Conservation (phyloP, 345 rosid genomes). For the Acer yangbiense region DNA sequence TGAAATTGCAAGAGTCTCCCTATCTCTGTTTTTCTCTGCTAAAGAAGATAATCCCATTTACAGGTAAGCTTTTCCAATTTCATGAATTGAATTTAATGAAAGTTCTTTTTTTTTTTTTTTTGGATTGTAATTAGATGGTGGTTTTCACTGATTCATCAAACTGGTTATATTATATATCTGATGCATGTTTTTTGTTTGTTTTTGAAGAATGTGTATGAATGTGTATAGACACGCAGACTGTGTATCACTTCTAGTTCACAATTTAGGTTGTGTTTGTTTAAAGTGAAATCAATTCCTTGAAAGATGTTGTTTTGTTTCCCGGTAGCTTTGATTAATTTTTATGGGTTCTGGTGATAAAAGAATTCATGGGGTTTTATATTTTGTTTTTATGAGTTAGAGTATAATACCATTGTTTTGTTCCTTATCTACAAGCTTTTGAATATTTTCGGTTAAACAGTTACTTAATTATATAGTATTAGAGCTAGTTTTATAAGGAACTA, state of each 20-base stretch:
- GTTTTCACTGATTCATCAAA: background rate
- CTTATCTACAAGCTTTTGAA: no score
- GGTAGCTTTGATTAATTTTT: background rate
- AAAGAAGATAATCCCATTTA: background rate
- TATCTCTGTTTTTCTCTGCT: background rate
- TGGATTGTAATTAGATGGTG: background rate
- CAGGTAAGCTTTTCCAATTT: background rate
- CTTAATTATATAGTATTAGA: no score
- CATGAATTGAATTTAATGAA: background rate
- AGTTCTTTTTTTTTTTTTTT: background rate
- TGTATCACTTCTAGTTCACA: background rate
- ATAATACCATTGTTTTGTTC: no score
- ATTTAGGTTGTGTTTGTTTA: no score
- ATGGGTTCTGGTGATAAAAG: no score
- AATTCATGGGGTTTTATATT: no score
- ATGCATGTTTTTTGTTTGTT: background rate
- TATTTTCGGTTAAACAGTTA: no score
- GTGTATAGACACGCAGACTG: background rate
- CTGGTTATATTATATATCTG: background rate
- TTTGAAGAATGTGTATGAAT: conserved; percentile 5
- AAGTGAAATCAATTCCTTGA: background rate
- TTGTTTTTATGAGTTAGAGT: no score
- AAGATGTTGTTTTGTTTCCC: background rate
- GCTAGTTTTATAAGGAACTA: no score
- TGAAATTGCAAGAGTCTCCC: background rate